Percentiles rank a stretch among this genome's conserved stretches.
phyloP scores from a whole-genome alignment of 371 early-diverging fungal genomes.

The Massospora cicadina region DNA sequence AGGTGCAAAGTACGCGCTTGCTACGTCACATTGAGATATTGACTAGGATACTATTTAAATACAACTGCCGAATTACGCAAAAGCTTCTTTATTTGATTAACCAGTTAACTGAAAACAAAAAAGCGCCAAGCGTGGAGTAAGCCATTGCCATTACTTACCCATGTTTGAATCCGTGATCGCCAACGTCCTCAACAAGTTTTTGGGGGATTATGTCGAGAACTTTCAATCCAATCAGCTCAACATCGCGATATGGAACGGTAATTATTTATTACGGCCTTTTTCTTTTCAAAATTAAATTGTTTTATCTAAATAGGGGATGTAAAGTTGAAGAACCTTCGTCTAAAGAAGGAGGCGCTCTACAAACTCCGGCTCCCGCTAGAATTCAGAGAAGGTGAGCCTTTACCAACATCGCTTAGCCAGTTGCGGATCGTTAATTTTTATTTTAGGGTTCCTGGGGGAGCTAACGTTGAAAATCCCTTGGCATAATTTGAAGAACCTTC shows the following conservation, averaged over 20 bases:
- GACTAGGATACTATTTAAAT: no score
- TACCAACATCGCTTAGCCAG: neutral
- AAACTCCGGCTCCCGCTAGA: constrained; percentile 88
- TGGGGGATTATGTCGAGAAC: constrained; percentile 92
- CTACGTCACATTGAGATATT: no score
- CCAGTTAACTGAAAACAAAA: no score
- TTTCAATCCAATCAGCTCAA: constrained; percentile 88
- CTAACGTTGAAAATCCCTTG: constrained; percentile 87
- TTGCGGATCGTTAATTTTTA: constrained; percentile 3
- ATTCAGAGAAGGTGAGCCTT: constrained; percentile 59
- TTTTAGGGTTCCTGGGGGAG: constrained; percentile 77
- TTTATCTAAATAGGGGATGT: constrained; percentile 65
- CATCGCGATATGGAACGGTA: constrained; percentile 94
- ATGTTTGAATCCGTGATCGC: constrained; percentile 88
- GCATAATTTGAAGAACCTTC: constrained; percentile 86
- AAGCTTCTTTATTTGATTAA: no score
- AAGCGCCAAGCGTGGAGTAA: no score
- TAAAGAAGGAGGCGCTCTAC: constrained; percentile 81
- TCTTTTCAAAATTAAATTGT: constrained; percentile 1
- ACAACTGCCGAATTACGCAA: no score
- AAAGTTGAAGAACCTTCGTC: constrained; percentile 70
- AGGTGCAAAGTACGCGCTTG: no score
- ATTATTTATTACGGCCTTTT: neutral
- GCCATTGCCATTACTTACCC: no score
- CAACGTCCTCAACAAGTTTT: constrained; percentile 71